Base-by-base conservation (phyloP, 2,329 filamentous ascomycete genomes). In the Epichloe hybrida region DNA sequence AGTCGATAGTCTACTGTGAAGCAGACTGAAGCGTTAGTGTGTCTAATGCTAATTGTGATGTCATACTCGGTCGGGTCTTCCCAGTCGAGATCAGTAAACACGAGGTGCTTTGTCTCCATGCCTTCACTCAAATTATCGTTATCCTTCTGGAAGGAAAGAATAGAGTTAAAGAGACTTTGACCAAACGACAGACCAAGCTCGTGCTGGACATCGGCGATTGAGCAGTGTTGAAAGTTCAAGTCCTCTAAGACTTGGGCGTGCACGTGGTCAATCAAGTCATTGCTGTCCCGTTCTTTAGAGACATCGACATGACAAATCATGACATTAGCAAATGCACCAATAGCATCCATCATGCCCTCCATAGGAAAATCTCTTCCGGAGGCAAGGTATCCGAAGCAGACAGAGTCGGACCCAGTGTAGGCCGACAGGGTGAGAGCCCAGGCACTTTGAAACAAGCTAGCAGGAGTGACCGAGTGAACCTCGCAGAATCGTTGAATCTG, bases 161-260 rank as follows among this genome's bases (percentile, higher is more conserved):
- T 56, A 7, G 59, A 64, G 51, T 67, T 66, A 52, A 67, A 67
- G 15, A 66, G 45, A 15, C 44, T 42, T 8, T 50, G 49, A 0
- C 51, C 55, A 0, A 54, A 61, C 2, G 56, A 46, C 0, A 52
- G n/a, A 9, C 55, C 55, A 4, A 66, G 49, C 17, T 60, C 60
- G 34, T 63, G 63, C 49, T 74, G 71, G 11, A 75, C 70, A 47
- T 69, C 67, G 3, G 71, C 71, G 17, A 74, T 61, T 1, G 75
- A 76, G 55, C 72, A 73, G 51, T 66, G 69, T 52, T 77, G 75
- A 54, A 76, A 68, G 1, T 68, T 62, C 50, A 78, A 64, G 37
- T 70, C 69, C 38, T 65, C 61, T 17, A 73, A 65, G 13, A 73
- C 72, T 50, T 75, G 68, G 12, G 62, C 61, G 39, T 76, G 74